Percentiles rank a stretch among this genome's conserved stretches.
These are phyloP conservation scores for Nicotiana knightiana DNA, from an alignment of 257 asterid genomes.

Conservation along the genomic window DNA sequence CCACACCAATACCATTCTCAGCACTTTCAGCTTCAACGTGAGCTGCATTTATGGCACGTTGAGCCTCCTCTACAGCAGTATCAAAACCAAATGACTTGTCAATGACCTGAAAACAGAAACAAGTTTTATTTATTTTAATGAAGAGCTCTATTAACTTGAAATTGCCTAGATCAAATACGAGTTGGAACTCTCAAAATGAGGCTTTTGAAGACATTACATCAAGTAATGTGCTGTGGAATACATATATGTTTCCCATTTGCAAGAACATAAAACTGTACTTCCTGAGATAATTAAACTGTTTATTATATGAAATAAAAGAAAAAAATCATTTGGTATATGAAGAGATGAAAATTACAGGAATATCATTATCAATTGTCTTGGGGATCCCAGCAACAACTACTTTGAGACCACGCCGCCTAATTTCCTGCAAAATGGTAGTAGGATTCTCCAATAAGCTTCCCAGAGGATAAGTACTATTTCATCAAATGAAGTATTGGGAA, in stretches of 20 bases:
- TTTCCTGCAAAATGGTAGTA: slow-evolving; percentile 52
- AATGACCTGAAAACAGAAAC: slow-evolving; percentile 44
- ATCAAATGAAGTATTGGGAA: background rate
- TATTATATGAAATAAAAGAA: background rate
- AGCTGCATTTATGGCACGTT: slow-evolving; percentile 77
- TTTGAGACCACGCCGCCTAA: slow-evolving; percentile 78
- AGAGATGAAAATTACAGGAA: slow-evolving; percentile 53
- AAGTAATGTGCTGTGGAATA: background rate
- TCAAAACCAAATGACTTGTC: slow-evolving; percentile 78
- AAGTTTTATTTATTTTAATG: background rate
- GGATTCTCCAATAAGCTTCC: background rate
- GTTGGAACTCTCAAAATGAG: background rate
- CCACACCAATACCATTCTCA: slow-evolving; percentile 71
- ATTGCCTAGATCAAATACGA: background rate
- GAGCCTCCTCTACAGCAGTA: slow-evolving; percentile 83
- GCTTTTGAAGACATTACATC: background rate
- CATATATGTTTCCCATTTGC: background rate
- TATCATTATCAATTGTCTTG: slow-evolving; percentile 93
- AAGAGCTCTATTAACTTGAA: background rate
- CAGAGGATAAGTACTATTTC: background rate
- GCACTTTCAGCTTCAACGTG: slow-evolving; percentile 80
- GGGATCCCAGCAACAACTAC: slow-evolving; percentile 89
- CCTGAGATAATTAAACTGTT: background rate
- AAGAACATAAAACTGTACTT: background rate
- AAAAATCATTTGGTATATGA: background rate